phyloP scores from a whole-genome alignment of 768 basidiomycete genomes.

The Trametes elegans region DNA sequence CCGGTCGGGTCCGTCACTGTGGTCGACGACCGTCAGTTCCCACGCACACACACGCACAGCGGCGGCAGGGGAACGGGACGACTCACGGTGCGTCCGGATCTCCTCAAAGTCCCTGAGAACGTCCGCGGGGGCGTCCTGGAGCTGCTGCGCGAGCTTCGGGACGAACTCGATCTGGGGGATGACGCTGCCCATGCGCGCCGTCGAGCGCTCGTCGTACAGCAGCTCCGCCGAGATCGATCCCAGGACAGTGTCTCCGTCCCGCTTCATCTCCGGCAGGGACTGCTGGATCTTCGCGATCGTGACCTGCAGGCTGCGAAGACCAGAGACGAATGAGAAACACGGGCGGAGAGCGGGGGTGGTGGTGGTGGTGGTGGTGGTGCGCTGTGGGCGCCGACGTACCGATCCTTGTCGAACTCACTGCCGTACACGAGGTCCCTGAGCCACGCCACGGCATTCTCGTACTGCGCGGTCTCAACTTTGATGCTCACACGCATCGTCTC shows the following conservation, averaged over 20 bases:
- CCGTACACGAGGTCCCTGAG: conserved; percentile 77
- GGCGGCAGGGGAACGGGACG: not conserved
- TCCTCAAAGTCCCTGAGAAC: conserved; percentile 76
- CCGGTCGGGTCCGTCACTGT: conserved; percentile 82
- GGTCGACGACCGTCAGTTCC: not conserved
- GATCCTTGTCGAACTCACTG: conserved; percentile 73
- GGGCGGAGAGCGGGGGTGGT: too few species aligned
- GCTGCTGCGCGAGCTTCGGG: conserved; percentile 65
- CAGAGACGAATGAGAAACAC: not conserved
- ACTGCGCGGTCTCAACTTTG: conserved; percentile 80
- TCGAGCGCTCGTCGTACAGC: conserved; percentile 66
- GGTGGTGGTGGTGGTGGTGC: too few species aligned
- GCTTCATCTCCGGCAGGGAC: conserved; percentile 86
- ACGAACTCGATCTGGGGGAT: conserved; percentile 77
- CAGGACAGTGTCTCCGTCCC: conserved; percentile 81
- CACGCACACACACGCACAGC: not conserved
- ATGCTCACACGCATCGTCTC: conserved; percentile 75
- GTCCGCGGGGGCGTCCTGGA: conserved; percentile 69
- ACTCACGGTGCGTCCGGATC: conserved; percentile 66
- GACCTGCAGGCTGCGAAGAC: conserved; percentile 63
- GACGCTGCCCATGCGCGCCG: conserved; percentile 63
- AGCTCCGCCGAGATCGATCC: conserved; percentile 66
- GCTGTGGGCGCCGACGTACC: conserved; percentile 47
- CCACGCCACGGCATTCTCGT: conserved; percentile 84
- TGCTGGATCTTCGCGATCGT: conserved; percentile 87